Percentiles rank a stretch among this genome's conserved stretches.
Evolutionary conservation across 169 alveolate species (phyloP).

Genomic region (Plasmodium coatneyi): DNA sequence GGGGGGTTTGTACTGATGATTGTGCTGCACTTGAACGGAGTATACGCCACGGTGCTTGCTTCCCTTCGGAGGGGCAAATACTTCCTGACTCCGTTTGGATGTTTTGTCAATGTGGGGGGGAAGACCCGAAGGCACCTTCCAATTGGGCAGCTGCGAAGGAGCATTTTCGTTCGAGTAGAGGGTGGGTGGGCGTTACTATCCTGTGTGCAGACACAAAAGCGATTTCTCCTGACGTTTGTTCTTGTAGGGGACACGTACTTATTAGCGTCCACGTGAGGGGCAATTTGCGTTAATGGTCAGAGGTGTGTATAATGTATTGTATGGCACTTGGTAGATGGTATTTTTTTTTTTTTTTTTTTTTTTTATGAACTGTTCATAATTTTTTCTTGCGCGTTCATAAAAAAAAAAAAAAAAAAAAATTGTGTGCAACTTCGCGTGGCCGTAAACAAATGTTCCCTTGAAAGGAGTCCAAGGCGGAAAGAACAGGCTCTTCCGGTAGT

Average conservation of each 20-base stretch:
- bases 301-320: background rate
- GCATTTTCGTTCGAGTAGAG: background rate
- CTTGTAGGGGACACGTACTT: background rate
- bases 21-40: background rate
- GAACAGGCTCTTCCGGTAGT: background rate
- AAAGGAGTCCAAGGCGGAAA: background rate
- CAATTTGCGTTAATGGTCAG: background rate
- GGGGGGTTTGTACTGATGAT: background rate
- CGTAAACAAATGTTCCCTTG: background rate
- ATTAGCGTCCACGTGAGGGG: background rate
- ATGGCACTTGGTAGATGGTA: background rate
- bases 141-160: background rate
- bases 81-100: background rate
- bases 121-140: background rate
- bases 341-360: slow-evolving; percentile 1
- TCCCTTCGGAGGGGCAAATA: background rate
- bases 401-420: background rate
- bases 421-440: background rate
- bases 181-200: background rate
- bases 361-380: slow-evolving; percentile 34
- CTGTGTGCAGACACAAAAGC: background rate
- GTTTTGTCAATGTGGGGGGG: background rate
- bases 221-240: background rate
- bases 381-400: background rate
- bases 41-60: background rate